Evolutionary conservation across 1,139 yeast genomes (phyloP).

Genomic region (Saccharomycopsis phalli): DNA sequence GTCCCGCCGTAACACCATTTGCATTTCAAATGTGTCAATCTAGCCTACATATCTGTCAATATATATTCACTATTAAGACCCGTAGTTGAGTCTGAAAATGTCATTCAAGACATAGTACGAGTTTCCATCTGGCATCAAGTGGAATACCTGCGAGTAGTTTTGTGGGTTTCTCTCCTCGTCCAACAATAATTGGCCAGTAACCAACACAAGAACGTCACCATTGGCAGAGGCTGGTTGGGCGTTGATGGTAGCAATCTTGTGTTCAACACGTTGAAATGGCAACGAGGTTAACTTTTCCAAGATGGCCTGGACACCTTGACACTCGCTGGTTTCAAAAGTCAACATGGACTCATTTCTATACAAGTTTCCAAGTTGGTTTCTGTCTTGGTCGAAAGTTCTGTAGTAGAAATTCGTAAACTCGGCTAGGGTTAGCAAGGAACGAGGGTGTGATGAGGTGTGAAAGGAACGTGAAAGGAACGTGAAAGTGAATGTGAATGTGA

Average conservation of each 20-base stretch:
- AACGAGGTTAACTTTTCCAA: conserved; percentile 82
- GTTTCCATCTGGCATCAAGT: conserved; percentile 84
- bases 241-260: conserved; percentile 87
- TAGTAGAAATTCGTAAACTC: conserved; percentile 93
- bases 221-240: conserved; percentile 95
- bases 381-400: conserved; percentile 89
- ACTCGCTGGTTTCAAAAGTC: conserved; percentile 89
- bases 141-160: conserved; percentile 96
- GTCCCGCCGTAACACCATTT: too few species aligned
- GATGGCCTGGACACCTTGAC: conserved; percentile 88
- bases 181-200: conserved; percentile 83
- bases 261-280: conserved; percentile 89
- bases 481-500: too few species aligned
- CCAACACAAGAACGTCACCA: conserved; percentile 95
- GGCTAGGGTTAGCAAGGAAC: conserved; percentile 27
- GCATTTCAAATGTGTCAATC: too few species aligned
- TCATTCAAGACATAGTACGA: conserved; percentile 94
- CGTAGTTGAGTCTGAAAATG: conserved; percentile 86
- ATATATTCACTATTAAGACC: conserved; percentile 22
- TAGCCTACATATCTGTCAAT: too few species aligned
- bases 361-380: conserved; percentile 85
- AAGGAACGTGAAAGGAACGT: too few species aligned
- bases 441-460: not conserved
- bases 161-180: conserved; percentile 95
- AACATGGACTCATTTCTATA: conserved; percentile 97